A percentile compares a stretch with the other conserved stretches of the same genome.
phyloP scores from a whole-genome alignment of 2,329 filamentous ascomycete genomes.

The Nemania sp. region DNA sequence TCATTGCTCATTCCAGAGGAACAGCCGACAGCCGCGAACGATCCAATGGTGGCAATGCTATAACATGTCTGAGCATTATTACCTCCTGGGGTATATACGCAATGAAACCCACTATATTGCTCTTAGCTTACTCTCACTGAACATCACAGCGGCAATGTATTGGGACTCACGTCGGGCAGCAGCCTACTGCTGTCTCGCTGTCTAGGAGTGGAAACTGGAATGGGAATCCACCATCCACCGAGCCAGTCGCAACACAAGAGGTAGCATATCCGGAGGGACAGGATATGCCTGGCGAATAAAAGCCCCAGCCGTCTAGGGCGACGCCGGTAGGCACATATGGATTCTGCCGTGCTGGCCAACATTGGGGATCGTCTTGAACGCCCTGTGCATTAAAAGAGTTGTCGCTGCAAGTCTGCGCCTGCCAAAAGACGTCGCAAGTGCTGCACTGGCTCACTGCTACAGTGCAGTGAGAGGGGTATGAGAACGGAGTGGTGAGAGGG shows the following conservation, averaged over 20 bases:
- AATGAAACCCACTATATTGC: constrained; percentile 28
- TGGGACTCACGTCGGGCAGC: constrained; percentile 50
- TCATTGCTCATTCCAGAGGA: constrained; percentile 20
- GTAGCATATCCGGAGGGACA: constrained; percentile 52
- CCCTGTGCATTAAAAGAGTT: constrained; percentile 23
- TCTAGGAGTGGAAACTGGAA: constrained; percentile 47
- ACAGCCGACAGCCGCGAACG: constrained; percentile 20
- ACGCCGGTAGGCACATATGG: constrained; percentile 31
- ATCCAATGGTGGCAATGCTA: constrained; percentile 19
- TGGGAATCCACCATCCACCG: constrained; percentile 36
- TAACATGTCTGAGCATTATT: constrained; percentile 27
- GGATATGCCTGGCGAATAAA: constrained; percentile 52
- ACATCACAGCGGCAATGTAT: not conserved
- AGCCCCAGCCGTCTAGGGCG: constrained; percentile 51
- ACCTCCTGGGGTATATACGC: constrained; percentile 32
- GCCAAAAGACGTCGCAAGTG: constrained; percentile 44
- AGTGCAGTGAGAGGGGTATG: constrained; percentile 40
- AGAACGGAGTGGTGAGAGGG: constrained; percentile 46
- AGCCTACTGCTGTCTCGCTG: constrained; percentile 51
- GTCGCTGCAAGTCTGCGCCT: constrained; percentile 44
- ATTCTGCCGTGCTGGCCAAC: constrained; percentile 48
- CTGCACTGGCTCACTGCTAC: constrained; percentile 39
- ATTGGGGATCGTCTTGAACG: constrained; percentile 46
- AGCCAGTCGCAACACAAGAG: constrained; percentile 49
- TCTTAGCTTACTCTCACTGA: constrained; percentile 7